A percentile compares a stretch with the other conserved stretches of the same genome.
phyloP scores from a whole-genome alignment of 306 rosid species.

The Clitoria ternatea region DNA sequence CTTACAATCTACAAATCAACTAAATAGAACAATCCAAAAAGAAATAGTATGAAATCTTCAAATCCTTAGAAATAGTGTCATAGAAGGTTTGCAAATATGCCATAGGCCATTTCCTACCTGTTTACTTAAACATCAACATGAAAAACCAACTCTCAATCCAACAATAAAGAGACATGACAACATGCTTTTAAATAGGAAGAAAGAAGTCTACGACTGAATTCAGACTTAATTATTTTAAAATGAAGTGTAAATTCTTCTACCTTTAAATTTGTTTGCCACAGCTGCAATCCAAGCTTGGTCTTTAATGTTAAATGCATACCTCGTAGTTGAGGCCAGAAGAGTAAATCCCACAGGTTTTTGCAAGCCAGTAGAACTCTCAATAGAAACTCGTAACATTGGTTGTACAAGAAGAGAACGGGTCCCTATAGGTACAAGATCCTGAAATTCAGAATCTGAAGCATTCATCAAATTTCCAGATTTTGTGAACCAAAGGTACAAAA shows the following conservation, averaged over 20 bases:
- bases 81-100: not conserved
- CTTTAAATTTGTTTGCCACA: slow-evolving; percentile 59
- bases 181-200: not conserved
- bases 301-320: slow-evolving; percentile 71
- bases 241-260: slow-evolving; percentile 21
- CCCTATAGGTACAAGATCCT: slow-evolving; percentile 68
- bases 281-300: slow-evolving; percentile 85
- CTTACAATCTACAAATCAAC: not conserved
- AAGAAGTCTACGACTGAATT: not conserved
- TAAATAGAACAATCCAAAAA: not conserved
- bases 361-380: slow-evolving; percentile 24
- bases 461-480: slow-evolving; percentile 25
- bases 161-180: not conserved
- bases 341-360: slow-evolving; percentile 53
- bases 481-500: slow-evolving; percentile 27
- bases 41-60: not conserved
- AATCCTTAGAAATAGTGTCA: not conserved
- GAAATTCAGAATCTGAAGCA: slow-evolving; percentile 67
- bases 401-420: slow-evolving; percentile 67
- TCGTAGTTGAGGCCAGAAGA: slow-evolving; percentile 59
- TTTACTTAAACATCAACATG: slow-evolving; percentile 1
- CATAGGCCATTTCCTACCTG: not conserved
- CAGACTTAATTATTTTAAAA: not conserved
- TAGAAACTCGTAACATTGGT: slow-evolving; percentile 46
- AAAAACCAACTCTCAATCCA: not conserved